phyloP scores from a whole-genome alignment of 345 rosid species.

The Trapa bicornis region DNA sequence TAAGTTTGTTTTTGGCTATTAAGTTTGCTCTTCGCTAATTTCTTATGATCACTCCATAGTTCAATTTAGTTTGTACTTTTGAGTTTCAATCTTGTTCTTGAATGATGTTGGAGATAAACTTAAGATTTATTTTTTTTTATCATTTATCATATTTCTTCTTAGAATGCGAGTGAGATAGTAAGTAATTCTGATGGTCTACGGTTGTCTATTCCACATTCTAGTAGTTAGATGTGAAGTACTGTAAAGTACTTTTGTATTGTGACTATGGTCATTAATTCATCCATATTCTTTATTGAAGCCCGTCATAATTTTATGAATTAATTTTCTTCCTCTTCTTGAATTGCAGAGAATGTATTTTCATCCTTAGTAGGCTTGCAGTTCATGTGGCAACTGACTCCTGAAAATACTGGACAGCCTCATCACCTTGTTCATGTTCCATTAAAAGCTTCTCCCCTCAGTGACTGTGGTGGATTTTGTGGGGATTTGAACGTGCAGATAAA shows the following conservation, averaged over 20 bases:
- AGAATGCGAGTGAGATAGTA: not conserved
- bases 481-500: constrained; percentile 68
- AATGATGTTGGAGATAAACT: not conserved
- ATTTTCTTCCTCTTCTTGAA: constrained; percentile 5
- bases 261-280: not conserved
- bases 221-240: not conserved
- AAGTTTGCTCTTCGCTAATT: not conserved
- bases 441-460: constrained; percentile 88
- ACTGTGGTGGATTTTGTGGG: constrained; percentile 82
- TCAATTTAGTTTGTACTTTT: not conserved
- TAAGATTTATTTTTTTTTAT: not conserved
- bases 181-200: not conserved
- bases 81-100: not conserved
- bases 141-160: not conserved
- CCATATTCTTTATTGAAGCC: not conserved
- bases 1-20: too few species aligned
- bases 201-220: not conserved
- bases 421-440: constrained; percentile 86
- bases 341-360: constrained; percentile 78
- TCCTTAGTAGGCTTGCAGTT: constrained; percentile 87
- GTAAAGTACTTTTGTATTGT: not conserved
- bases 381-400: constrained; percentile 71
- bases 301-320: not conserved
- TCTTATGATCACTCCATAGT: not conserved
- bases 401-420: constrained; percentile 41